Base-by-base conservation (phyloP, 768 basidiomycete genomes). In the Baorangia bicolor region DNA sequence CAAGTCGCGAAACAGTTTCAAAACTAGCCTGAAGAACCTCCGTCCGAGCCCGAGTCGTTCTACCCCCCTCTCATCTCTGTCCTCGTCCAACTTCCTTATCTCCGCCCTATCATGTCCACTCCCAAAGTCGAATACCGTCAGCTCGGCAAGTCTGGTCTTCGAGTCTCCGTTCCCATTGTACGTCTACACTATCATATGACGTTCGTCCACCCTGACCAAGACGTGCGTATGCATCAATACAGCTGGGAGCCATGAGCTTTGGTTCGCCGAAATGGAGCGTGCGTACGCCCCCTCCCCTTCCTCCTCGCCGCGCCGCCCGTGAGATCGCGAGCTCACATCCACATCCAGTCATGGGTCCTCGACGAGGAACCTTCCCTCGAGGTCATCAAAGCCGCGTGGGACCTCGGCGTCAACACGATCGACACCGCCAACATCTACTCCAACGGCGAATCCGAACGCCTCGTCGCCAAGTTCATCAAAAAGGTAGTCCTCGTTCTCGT, bases 351-450 rank as follows among this genome's bases (percentile, higher is more conserved):
- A 6, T 69, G 68, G 63, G 63, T 69, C 34, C 53, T 68, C 5
- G 65, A 57, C 5, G 68, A 69, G 53, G 64, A 60, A 3, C 49
- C 71, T 21, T 67, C 70, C 0, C 51, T 70, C 25, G 57, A 64
- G 43, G 64, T 75, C 53, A 52, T 78, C 51, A 74, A 75, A 55
- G 63, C 66, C 14, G 77, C 77, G 2, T 76, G 67, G 66, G 69
- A 75, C 27, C 57, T 65, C 16, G 77, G 77, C 9, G 68, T 78
- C 55, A 74, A 66, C 49, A 74, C 72, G 4, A 67, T 73, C 45
- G 75, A 77, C 40, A 74, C 75, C 0, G 72, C 74, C 21, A 74
- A 74, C 45, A 14, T 70, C 4, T 75, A 74, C 43, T 67, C 66
- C 18, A 68, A 68, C 42, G 73, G 71, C 27, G 66, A 68, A 40